Base-by-base conservation (phyloP, 2,329 filamentous ascomycete species). In the Eutypa lata region DNA sequence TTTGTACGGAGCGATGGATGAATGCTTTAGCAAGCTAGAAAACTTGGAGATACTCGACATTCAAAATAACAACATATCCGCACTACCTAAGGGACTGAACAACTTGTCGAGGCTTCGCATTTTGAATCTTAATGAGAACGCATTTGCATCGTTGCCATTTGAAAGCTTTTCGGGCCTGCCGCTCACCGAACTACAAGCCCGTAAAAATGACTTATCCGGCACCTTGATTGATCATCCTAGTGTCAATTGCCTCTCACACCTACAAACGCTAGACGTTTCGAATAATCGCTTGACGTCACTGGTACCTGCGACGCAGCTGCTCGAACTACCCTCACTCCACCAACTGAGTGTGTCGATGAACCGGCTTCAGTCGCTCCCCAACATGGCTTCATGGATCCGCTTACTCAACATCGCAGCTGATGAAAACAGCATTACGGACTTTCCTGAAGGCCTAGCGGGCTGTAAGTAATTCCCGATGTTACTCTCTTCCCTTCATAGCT, bases 11-110 rank as follows among this genome's bases (percentile, higher is more conserved):
- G 75, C 82, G 1, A 72, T 97, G 2, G 80, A 87, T 44, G 65
- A 81, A 0, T 77, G 75, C n/a, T 76, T 96, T 31, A 75, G 80
- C 21, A 77, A 77, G 6, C 76, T 97, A 16, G 73, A 70, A 35
- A 84, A 86, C 48, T 77, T 99, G 1, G 91, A 97, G 67, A 80
- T 86, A 18, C 76, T 97, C 8, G 92, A 97, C 57, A 65, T 97
- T 8, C 89, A 90, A 57, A 82, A 82, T 14, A 99, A 99, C 71
- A 83, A 84, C 55, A 78, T 99, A 19, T 84, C 86, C 7, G 77
- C 78, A 1, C 74, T 99, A 16, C 90, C 91, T 0, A 72, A 80
- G 10, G 80, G 81, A 13, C 66, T 97, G 2, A 78, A 79, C n/a
- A 80, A 82, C 26, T 79, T 97, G 57, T 74, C 76, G 2, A 81